These are phyloP conservation scores for Sphagnurus paluster DNA, from an alignment of 1,284 basidiomycete genomes.

Conservation along the genomic window DNA sequence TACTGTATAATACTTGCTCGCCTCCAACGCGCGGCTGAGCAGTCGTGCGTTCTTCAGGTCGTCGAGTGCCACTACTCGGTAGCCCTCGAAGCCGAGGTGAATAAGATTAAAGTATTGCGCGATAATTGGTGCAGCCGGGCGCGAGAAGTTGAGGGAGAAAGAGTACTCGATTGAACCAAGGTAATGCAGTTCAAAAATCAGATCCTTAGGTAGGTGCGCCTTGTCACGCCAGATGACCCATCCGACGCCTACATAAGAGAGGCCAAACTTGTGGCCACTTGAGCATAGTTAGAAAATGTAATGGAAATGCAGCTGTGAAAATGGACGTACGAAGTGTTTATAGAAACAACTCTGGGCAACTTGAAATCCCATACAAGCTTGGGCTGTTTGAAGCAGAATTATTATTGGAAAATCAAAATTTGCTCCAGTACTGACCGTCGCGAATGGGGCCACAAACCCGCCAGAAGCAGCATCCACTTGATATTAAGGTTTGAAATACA, in stretches of 20 bases:
- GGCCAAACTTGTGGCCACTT: constrained; percentile 86
- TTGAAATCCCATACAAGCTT: constrained; percentile 86
- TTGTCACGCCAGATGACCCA: constrained; percentile 87
- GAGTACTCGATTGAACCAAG: constrained; percentile 62
- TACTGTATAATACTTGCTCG: constrained; percentile 74
- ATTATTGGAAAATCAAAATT: no score
- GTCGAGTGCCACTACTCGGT: constrained; percentile 69
- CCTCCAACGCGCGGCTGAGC: constrained; percentile 85
- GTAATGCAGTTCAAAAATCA: constrained; percentile 94
- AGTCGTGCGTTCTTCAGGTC: constrained; percentile 86
- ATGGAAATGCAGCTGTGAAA: neutral
- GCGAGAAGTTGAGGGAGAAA: constrained; percentile 95
- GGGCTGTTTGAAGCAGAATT: constrained; percentile 46
- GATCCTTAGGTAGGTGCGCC: constrained; percentile 78
- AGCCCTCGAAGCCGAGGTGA: constrained; percentile 84
- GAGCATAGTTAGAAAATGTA: neutral
- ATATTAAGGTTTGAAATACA: constrained; percentile 4
- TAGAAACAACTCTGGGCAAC: constrained; percentile 84
- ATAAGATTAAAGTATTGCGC: constrained; percentile 92
- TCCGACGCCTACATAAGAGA: constrained; percentile 86
- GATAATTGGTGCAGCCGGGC: constrained; percentile 88
- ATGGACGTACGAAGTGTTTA: constrained; percentile 67
- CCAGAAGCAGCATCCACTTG: constrained; percentile 79
- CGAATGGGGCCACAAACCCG: constrained; percentile 86
- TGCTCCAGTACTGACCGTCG: constrained; percentile 44